Evolutionary conservation across 1,139 yeast species (phyloP).

Genomic region (Geotrichum citri-aurantii): DNA sequence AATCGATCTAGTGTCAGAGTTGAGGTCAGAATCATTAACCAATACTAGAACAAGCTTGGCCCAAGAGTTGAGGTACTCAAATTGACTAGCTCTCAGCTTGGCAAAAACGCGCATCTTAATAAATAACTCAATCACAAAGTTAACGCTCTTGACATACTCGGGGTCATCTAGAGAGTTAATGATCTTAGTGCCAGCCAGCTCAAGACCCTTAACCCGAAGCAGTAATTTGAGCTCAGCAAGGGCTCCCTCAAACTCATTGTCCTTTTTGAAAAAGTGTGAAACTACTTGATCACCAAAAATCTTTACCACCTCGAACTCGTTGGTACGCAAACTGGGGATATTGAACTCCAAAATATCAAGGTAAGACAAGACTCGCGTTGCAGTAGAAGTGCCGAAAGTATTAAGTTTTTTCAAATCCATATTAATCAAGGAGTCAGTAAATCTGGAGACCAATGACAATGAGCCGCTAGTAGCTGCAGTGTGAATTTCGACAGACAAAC

Average conservation of each 20-base stretch:
- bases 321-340: slow-evolving; percentile 25
- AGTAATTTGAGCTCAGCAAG: slow-evolving; percentile 24
- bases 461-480: slow-evolving; percentile 50
- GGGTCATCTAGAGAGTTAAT: slow-evolving; percentile 23
- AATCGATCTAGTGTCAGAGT: slow-evolving; percentile 43
- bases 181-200: slow-evolving; percentile 23
- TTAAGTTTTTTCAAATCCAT: slow-evolving; percentile 22
- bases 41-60: slow-evolving; percentile 69
- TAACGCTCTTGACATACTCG: slow-evolving; percentile 20
- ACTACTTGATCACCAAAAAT: slow-evolving; percentile 16
- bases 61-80: slow-evolving; percentile 73
- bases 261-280: slow-evolving; percentile 10
- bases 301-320: slow-evolving; percentile 1
- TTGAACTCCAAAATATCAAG: slow-evolving; percentile 63
- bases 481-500: slow-evolving; percentile 68
- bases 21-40: slow-evolving; percentile 52
- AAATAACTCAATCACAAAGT: slow-evolving; percentile 20
- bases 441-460: slow-evolving; percentile 49
- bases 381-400: slow-evolving; percentile 34
- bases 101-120: slow-evolving; percentile 20
- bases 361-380: slow-evolving; percentile 61
- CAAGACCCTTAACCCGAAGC: slow-evolving; percentile 29
- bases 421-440: slow-evolving; percentile 50
- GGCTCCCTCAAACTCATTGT: slow-evolving; percentile 19
- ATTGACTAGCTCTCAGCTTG: slow-evolving; percentile 42